phyloP scores from a whole-genome alignment of 2,329 filamentous ascomycete species.

The Neoscytalidium dimidiatum region DNA sequence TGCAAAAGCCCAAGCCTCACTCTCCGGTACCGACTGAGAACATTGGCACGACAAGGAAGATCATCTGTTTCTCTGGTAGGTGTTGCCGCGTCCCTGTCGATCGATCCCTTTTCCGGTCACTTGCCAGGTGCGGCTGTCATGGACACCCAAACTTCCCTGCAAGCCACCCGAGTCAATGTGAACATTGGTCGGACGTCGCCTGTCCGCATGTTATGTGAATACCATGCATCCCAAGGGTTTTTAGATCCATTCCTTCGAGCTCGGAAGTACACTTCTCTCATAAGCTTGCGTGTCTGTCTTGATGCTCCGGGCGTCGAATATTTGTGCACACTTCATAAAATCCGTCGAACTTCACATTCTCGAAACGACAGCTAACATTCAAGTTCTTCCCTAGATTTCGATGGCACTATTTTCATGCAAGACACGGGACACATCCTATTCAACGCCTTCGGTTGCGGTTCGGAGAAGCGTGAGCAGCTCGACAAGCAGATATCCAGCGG shows the following conservation, averaged over 20 bases:
- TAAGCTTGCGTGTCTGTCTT: too few relatives aligned
- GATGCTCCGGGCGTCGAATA: too few relatives aligned
- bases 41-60: slow-evolving; percentile 54
- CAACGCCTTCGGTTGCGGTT: slow-evolving; percentile 65
- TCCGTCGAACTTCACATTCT: too few relatives aligned
- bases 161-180: not conserved
- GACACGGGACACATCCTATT: slow-evolving; percentile 68
- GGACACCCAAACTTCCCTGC: slow-evolving; percentile 14
- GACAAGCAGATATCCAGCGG: slow-evolving; percentile 66
- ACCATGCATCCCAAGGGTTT: too few relatives aligned
- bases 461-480: slow-evolving; percentile 55
- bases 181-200: not conserved
- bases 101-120: slow-evolving; percentile 13
- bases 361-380: not conserved
- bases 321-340: too few relatives aligned
- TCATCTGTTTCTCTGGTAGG: slow-evolving; percentile 60
- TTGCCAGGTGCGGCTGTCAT: not conserved
- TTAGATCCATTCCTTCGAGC: too few relatives aligned
- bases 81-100: slow-evolving; percentile 7
- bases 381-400: slow-evolving; percentile 56
- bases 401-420: slow-evolving; percentile 72
- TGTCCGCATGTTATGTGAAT: not conserved
- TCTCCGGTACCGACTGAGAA: slow-evolving; percentile 26
- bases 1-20: slow-evolving; percentile 21
- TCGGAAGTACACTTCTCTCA: too few relatives aligned